A percentile compares a stretch with the other conserved stretches of the same genome.
phyloP scores from a whole-genome alignment of 164 flowering plant genomes.

The Piper betle region DNA sequence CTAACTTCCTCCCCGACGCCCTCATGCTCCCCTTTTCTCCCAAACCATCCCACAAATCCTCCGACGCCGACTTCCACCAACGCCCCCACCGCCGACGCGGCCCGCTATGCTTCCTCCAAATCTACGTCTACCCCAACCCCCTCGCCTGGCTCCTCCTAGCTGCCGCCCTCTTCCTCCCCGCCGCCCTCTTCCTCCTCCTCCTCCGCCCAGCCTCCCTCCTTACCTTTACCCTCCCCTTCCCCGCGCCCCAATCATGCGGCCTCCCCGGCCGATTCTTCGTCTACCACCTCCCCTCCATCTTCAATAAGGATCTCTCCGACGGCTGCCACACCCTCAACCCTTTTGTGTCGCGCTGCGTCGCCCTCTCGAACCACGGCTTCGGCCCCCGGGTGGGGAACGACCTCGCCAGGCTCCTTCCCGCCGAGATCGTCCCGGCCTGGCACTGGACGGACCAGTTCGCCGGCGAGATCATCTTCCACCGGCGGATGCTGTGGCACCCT shows the following conservation, averaged over 20 bases:
- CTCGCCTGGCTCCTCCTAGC: slow-evolving; percentile 19
- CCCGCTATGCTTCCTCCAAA: slow-evolving; percentile 7
- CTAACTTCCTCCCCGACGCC: background rate
- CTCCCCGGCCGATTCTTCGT: slow-evolving; percentile 46
- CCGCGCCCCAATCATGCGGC: slow-evolving; percentile 11
- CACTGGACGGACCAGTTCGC: slow-evolving; percentile 77
- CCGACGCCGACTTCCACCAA: slow-evolving; percentile 3
- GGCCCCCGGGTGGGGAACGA: slow-evolving; percentile 44
- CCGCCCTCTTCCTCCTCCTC: slow-evolving; percentile 4
- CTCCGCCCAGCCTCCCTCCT: slow-evolving; percentile 5
- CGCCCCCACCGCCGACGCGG: slow-evolving; percentile 4
- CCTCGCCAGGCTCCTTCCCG: slow-evolving; percentile 35
- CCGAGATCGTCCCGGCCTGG: slow-evolving; percentile 32
- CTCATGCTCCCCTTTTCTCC: background rate
- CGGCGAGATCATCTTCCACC: slow-evolving; percentile 66
- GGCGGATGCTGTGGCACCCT: slow-evolving; percentile 41
- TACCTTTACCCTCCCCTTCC: background rate
- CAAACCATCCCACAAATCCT: slow-evolving; percentile 5
- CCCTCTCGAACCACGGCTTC: slow-evolving; percentile 55
- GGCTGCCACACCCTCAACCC: slow-evolving; percentile 50
- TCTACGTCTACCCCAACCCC: slow-evolving; percentile 13
- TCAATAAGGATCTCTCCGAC: slow-evolving; percentile 43
- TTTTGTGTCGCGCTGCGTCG: slow-evolving; percentile 61
- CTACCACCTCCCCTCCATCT: slow-evolving; percentile 52
- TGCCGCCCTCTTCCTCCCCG: slow-evolving; percentile 12